phyloP scores from a whole-genome alignment of 768 basidiomycete genomes.

The Tylopilus cervinicoccineus region DNA sequence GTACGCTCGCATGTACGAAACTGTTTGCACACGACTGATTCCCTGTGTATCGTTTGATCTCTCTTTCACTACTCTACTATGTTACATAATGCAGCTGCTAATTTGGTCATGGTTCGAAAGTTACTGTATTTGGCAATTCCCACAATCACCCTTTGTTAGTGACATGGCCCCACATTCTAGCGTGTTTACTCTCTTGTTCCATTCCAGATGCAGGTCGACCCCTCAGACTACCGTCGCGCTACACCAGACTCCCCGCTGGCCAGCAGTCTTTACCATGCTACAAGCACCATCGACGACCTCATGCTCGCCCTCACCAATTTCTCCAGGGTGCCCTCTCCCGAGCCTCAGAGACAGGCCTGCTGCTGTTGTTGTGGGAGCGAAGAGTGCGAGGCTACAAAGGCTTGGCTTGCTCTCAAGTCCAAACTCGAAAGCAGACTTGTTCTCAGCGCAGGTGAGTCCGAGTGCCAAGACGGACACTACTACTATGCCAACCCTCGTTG shows the following conservation, averaged over 20 bases:
- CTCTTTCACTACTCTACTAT: conserved; percentile 8
- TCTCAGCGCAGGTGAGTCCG: conserved; percentile 76
- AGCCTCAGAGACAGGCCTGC: conserved; percentile 44
- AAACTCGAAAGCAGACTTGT: conserved; percentile 74
- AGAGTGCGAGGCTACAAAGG: conserved; percentile 59
- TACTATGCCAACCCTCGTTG: conserved; percentile 3
- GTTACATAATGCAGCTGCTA: too few species aligned
- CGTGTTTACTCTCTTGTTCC: background rate
- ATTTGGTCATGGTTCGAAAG: background rate
- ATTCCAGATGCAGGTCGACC: conserved; percentile 22
- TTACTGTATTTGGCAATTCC: conserved; percentile 16
- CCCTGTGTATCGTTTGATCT: background rate
- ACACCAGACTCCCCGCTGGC: conserved; percentile 51
- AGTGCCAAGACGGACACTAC: background rate
- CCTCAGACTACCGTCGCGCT: conserved; percentile 32
- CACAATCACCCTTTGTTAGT: conserved; percentile 5
- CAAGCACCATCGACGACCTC: conserved; percentile 73
- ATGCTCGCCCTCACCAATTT: conserved; percentile 69
- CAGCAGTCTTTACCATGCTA: conserved; percentile 49
- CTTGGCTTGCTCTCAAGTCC: conserved; percentile 62
- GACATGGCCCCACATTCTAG: conserved; percentile 1
- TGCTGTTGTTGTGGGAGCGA: conserved; percentile 65
- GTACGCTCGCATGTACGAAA: conserved; percentile 16
- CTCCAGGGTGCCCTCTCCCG: conserved; percentile 73
- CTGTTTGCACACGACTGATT: conserved; percentile 9